phyloP scores from a whole-genome alignment of 1,284 basidiomycete species.

The Leccinum pachyderme region DNA sequence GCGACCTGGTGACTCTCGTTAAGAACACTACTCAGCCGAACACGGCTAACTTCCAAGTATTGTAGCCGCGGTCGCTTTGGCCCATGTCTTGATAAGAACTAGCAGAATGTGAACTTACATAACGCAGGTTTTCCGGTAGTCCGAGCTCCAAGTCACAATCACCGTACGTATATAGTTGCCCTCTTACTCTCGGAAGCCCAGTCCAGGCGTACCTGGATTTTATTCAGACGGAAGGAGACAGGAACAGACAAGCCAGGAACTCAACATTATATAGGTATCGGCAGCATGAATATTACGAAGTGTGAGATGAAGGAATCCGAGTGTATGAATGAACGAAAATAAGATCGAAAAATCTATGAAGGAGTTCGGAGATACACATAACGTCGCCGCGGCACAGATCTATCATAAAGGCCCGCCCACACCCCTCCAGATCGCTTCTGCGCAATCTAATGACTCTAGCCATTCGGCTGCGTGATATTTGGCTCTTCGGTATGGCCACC shows the following conservation, averaged over 20 bases:
- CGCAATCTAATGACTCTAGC: conserved; percentile 60
- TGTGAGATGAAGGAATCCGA: background rate
- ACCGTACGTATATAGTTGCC: no score
- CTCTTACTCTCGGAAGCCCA: no score
- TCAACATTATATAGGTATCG: background rate
- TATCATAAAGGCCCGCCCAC: conserved; percentile 9
- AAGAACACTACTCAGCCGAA: no score
- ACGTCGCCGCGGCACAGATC: background rate
- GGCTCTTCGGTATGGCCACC: conserved; percentile 54
- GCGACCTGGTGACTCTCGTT: no score
- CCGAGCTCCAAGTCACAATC: no score
- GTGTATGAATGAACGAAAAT: background rate
- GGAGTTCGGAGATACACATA: background rate
- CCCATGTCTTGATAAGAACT: no score
- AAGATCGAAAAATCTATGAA: background rate
- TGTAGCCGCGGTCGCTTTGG: no score
- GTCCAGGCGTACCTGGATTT: background rate
- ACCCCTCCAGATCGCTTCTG: conserved; percentile 41
- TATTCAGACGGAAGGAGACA: background rate
- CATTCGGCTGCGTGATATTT: conserved; percentile 55
- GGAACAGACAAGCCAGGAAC: background rate
- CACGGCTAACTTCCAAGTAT: no score
- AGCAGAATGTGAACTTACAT: no score
- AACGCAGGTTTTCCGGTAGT: no score
- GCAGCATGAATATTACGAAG: background rate